Conservation (phyloP, 2,329 filamentous ascomycete species). For the Pseudogymnoascus sp. region DNA sequence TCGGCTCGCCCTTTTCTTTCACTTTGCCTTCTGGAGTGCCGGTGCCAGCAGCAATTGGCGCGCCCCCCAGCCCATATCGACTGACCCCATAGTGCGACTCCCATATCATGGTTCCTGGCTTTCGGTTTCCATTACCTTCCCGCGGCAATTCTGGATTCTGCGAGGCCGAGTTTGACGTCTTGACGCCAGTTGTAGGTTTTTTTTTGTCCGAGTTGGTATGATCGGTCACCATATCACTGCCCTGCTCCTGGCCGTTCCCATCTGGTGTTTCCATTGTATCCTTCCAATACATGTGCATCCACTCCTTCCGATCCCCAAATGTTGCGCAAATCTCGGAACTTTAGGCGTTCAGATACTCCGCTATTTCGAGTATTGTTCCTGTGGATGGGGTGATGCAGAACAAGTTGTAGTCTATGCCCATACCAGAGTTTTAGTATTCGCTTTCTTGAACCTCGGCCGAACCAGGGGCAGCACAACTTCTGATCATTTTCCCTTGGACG, state of each 20-base stretch:
- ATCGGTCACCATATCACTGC: slow-evolving; percentile 1
- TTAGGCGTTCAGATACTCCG: neutral
- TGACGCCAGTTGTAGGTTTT: neutral
- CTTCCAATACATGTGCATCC: neutral
- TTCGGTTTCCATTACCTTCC: neutral
- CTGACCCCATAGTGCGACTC: neutral
- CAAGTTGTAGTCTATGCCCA: neutral
- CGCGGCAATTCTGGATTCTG: neutral
- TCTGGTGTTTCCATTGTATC: slow-evolving; percentile 3
- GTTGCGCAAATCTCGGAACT: slow-evolving; percentile 1
- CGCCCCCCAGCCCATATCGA: neutral
- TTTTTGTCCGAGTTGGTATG: neutral
- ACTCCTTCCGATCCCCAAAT: neutral
- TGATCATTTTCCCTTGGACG: slow-evolving; percentile 1
- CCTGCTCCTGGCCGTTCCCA: neutral
- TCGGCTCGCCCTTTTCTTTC: neutral
- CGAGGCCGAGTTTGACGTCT: neutral
- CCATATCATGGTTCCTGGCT: neutral
- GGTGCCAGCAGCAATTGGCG: neutral
- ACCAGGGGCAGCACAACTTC: neutral
- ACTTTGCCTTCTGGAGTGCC: neutral
- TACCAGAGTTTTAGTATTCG: slow-evolving; percentile 4
- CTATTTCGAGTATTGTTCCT: neutral
- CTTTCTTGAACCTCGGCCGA: neutral
- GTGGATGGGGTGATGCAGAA: neutral